Conservation (phyloP, 176 grass and related monocot genomes). For the Panicum miliaceum region DNA sequence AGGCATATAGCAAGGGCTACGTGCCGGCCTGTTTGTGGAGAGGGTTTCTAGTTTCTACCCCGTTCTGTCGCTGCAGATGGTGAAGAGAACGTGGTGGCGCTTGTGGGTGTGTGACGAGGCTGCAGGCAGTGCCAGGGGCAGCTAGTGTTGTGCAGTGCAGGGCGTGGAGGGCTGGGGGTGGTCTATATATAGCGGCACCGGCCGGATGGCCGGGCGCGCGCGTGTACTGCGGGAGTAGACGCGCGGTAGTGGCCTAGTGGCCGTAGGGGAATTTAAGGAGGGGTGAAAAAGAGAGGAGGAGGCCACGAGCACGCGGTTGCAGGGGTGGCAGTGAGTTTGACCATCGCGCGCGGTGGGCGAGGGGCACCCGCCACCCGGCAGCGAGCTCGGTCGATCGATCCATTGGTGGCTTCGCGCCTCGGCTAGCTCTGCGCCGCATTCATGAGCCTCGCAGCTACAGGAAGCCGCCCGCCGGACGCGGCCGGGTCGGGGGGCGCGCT, state of each 20-base stretch:
- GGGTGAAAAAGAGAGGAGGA: background rate
- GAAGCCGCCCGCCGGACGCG: background rate
- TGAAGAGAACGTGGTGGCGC: background rate
- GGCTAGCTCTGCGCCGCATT: conserved; percentile 26
- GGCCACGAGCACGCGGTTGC: background rate
- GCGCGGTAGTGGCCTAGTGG: background rate
- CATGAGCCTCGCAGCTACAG: background rate
- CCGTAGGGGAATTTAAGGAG: conserved; percentile 25
- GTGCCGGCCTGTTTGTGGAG: conserved; percentile 6
- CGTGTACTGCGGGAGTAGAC: background rate
- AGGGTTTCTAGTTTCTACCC: background rate
- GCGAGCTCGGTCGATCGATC: background rate
- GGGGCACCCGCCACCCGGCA: background rate
- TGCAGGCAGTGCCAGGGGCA: background rate
- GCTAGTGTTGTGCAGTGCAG: background rate
- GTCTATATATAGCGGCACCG: conserved; percentile 10
- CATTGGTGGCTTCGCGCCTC: background rate
- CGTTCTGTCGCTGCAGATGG: background rate
- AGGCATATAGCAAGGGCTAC: background rate
- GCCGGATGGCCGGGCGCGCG: background rate
- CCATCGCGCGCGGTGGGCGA: background rate
- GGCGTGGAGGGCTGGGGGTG: background rate
- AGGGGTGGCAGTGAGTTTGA: conserved; percentile 1
- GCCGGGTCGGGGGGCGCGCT: background rate
- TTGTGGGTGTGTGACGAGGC: too few species aligned